Conservation (phyloP, 2,329 filamentous ascomycete species). For the Scedosporium boydii region DNA sequence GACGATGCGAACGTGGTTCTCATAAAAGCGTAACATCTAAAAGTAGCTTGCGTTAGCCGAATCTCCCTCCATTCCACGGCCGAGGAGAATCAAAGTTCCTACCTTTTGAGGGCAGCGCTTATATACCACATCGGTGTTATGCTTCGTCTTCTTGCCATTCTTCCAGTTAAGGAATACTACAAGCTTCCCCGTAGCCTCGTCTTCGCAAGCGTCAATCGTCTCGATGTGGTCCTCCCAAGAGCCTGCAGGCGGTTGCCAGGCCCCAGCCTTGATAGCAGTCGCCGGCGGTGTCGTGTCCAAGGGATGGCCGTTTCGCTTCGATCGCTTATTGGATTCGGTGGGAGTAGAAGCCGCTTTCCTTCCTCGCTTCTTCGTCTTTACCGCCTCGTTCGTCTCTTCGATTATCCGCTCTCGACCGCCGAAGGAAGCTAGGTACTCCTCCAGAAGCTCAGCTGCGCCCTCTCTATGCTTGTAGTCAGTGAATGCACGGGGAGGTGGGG, state of each 20-base stretch:
- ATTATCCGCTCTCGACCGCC: constrained; percentile 54
- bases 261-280: constrained; percentile 22
- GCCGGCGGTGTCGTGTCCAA: constrained; percentile 37
- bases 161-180: constrained; percentile 67
- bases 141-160: constrained; percentile 63
- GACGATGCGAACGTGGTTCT: constrained; percentile 46
- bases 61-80: background rate
- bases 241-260: constrained; percentile 60
- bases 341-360: constrained; percentile 27
- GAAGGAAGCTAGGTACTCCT: constrained; percentile 52
- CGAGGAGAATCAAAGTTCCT: constrained; percentile 12
- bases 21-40: constrained; percentile 52
- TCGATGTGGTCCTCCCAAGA: constrained; percentile 69
- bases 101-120: constrained; percentile 72
- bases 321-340: constrained; percentile 16
- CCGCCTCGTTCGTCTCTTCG: constrained; percentile 37
- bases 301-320: constrained; percentile 42
- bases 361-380: constrained; percentile 49
- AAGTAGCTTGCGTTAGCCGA: constrained; percentile 7
- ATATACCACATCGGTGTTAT: constrained; percentile 59
- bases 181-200: constrained; percentile 48
- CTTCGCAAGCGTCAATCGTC: constrained; percentile 62
- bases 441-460: constrained; percentile 49
- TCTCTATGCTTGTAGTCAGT: constrained; percentile 27
- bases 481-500: background rate